phyloP scores from a whole-genome alignment of 2,329 filamentous ascomycete species.

The Ascochyta viciae-villosae region DNA sequence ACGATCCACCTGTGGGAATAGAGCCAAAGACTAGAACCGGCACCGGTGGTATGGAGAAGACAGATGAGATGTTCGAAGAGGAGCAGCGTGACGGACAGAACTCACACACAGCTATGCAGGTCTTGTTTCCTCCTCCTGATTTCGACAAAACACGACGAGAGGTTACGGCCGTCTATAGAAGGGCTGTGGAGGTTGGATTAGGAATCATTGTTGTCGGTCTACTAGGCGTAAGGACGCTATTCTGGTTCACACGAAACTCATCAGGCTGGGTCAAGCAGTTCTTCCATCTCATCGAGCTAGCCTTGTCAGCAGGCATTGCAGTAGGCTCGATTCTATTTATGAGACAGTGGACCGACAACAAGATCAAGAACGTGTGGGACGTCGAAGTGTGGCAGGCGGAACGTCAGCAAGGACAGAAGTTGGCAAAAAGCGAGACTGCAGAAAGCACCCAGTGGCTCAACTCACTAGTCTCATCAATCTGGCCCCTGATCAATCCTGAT shows the following conservation, averaged over 20 bases:
- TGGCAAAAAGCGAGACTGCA: constrained; percentile 58
- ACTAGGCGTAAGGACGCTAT: constrained; percentile 44
- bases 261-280: constrained; percentile 43
- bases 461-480: constrained; percentile 69
- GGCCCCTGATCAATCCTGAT: constrained; percentile 79
- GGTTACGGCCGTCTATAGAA: constrained; percentile 54
- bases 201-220: constrained; percentile 46
- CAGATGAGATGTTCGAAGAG: constrained; percentile 50
- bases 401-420: constrained; percentile 59
- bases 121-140: constrained; percentile 62
- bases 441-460: constrained; percentile 78
- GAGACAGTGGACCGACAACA: constrained; percentile 67
- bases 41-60: constrained; percentile 54
- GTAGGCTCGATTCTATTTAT: constrained; percentile 55
- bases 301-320: constrained; percentile 36
- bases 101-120: constrained; percentile 55
- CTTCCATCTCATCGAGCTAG: constrained; percentile 37
- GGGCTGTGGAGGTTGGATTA: constrained; percentile 52
- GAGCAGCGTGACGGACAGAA: constrained; percentile 54
- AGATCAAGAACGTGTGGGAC: constrained; percentile 68
- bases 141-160: constrained; percentile 56
- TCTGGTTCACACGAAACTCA: constrained; percentile 40
- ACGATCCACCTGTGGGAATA: constrained; percentile 52
- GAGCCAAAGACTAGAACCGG: constrained; percentile 55
- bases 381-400: constrained; percentile 74